These are phyloP conservation scores for Plantago rigida DNA, from an alignment of 305 asterid species.

Conservation along the genomic window DNA sequence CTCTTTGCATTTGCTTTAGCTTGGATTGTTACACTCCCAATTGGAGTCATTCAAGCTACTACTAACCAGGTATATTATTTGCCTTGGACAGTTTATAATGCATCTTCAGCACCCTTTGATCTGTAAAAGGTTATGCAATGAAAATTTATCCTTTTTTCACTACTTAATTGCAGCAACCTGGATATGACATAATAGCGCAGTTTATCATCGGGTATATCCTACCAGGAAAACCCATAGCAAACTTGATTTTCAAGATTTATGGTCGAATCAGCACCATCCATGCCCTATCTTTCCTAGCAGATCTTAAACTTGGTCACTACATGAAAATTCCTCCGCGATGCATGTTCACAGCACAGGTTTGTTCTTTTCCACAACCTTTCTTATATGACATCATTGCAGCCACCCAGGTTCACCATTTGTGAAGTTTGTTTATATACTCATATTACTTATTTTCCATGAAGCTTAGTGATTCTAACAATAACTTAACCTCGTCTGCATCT, in stretches of 20 bases:
- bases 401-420: background rate
- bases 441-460: background rate
- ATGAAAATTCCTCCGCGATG: conserved; percentile 93
- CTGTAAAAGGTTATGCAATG: background rate
- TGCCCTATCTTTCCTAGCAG: conserved; percentile 84
- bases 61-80: conserved; percentile 61
- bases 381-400: background rate
- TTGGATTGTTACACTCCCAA: conserved; percentile 82
- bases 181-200: conserved; percentile 92
- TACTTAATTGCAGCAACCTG: conserved; percentile 74
- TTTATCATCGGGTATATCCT: conserved; percentile 82
- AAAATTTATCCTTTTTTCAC: background rate
- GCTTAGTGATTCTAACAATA: no score
- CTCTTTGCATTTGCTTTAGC: conserved; percentile 77
- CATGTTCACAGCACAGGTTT: conserved; percentile 94
- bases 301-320: conserved; percentile 95
- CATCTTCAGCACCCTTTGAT: conserved; percentile 1
- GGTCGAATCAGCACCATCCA: conserved; percentile 90
- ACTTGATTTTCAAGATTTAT: conserved; percentile 82
- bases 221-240: conserved; percentile 95
- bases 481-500: background rate
- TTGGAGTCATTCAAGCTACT: conserved; percentile 89
- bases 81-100: background rate
- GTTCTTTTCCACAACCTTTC: background rate
- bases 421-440: background rate